Evolutionary conservation across 371 early-diverging fungal genomes (phyloP).

Genomic region (Saksenaea vasiformis): DNA sequence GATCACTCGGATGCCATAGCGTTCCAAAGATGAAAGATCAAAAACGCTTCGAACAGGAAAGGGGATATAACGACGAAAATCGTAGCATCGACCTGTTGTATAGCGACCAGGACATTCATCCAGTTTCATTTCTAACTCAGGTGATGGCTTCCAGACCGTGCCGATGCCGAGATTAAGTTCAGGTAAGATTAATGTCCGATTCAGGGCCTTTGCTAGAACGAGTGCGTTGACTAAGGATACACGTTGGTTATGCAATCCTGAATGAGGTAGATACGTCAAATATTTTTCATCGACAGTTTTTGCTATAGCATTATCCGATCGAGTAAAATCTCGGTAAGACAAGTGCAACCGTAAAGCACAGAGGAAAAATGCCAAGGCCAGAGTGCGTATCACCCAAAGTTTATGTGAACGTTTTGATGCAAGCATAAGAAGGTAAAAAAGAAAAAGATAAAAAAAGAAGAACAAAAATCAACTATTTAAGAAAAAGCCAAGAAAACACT

Average conservation of each 20-base stretch:
- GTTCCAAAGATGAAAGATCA: slow-evolving; percentile 25
- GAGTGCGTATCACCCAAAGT: background rate
- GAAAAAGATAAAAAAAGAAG: slow-evolving; percentile 5
- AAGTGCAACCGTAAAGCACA: background rate
- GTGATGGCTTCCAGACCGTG: slow-evolving; percentile 32
- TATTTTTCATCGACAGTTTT: slow-evolving; percentile 29
- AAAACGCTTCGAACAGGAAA: slow-evolving; percentile 21
- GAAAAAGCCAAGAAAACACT: slow-evolving; percentile 1
- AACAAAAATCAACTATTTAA: background rate
- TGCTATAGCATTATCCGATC: background rate
- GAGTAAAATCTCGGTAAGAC: background rate
- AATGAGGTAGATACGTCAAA: slow-evolving; percentile 60
- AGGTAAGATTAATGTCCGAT: slow-evolving; percentile 60
- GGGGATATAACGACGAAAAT: slow-evolving; percentile 28
- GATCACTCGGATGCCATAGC: slow-evolving; percentile 28
- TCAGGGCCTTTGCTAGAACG: slow-evolving; percentile 54
- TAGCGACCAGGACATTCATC: slow-evolving; percentile 11
- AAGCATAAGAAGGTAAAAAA: slow-evolving; percentile 3
- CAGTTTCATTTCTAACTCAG: slow-evolving; percentile 11
- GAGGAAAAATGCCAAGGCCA: background rate
- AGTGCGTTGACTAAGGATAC: slow-evolving; percentile 57
- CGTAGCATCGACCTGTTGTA: background rate
- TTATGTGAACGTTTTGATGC: slow-evolving; percentile 4
- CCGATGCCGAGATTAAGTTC: slow-evolving; percentile 42
- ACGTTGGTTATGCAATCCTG: slow-evolving; percentile 63